Conservation (phyloP, 2,329 filamentous ascomycete genomes). For the Fusarium buharicum region DNA sequence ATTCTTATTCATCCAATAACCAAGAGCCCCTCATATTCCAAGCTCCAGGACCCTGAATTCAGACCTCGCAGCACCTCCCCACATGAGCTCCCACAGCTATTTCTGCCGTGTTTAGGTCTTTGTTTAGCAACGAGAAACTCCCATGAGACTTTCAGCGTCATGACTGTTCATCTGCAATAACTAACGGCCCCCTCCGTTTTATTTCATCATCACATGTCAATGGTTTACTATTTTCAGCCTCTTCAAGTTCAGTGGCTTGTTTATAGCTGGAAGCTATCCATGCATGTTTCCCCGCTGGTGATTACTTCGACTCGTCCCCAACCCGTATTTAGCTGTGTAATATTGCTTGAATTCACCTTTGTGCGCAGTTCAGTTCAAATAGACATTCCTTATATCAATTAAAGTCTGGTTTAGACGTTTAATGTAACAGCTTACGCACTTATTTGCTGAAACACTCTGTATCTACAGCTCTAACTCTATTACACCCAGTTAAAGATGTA, state of each 20-base stretch:
- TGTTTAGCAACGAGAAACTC: not conserved
- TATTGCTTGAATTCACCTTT: not conserved
- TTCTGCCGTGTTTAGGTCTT: not conserved
- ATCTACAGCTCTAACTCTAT: not conserved
- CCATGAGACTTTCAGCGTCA: not conserved
- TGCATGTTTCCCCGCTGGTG: slow-evolving; percentile 9
- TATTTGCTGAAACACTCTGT: not conserved
- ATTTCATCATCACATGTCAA: slow-evolving; percentile 25
- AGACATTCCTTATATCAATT: too few relatives aligned
- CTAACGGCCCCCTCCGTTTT: slow-evolving; percentile 1
- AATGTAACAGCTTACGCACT: too few relatives aligned
- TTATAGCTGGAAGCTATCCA: not conserved
- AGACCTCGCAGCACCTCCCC: slow-evolving; percentile 8
- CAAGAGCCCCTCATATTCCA: slow-evolving; percentile 4
- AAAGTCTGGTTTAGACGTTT: too few relatives aligned
- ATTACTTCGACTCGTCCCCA: slow-evolving; percentile 30
- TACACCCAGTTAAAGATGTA: not conserved
- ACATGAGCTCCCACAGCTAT: slow-evolving; percentile 24
- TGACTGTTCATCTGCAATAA: not conserved
- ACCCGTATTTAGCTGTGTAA: slow-evolving; percentile 4
- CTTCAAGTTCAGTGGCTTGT: not conserved
- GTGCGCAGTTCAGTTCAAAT: not conserved
- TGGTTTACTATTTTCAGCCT: not conserved
- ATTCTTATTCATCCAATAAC: not conserved
- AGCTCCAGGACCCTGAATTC: slow-evolving; percentile 31